Evolutionary conservation across 352 stramenopile species (phyloP).

Genomic region (Phytophthora rubi): DNA sequence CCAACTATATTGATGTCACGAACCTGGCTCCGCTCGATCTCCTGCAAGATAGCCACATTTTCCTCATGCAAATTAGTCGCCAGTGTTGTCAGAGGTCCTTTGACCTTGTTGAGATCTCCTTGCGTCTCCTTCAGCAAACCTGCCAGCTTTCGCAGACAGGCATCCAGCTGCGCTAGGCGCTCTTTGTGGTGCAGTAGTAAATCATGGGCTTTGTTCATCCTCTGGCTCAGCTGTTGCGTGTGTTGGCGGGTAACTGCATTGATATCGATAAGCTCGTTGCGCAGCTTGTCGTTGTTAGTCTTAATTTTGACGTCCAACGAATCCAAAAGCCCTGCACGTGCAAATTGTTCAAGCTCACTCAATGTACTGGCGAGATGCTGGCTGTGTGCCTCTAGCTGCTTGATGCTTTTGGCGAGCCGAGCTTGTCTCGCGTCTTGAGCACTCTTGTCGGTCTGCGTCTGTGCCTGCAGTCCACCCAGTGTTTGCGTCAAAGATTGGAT

Average conservation of each 20-base stretch:
- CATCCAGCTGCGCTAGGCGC: conserved; percentile 45
- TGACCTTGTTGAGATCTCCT: conserved; percentile 52
- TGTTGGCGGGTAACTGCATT: conserved; percentile 27
- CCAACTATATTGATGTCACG: neutral
- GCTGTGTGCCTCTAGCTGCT: conserved; percentile 36
- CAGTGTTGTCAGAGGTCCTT: conserved; percentile 60
- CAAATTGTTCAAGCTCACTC: conserved; percentile 54
- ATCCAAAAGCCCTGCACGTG: conserved; percentile 43
- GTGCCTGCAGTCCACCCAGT: conserved; percentile 24
- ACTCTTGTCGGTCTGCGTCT: conserved; percentile 30
- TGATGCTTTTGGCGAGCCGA: conserved; percentile 31
- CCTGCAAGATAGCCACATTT: conserved; percentile 66
- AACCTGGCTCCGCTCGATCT: conserved; percentile 75
- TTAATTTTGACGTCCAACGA: conserved; percentile 48
- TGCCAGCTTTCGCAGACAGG: conserved; percentile 35
- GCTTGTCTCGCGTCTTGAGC: conserved; percentile 25
- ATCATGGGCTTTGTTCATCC: conserved; percentile 44
- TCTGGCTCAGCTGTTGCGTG: conserved; percentile 32
- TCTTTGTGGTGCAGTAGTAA: conserved; percentile 46
- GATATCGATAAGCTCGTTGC: conserved; percentile 33
- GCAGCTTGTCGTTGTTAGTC: conserved; percentile 28
- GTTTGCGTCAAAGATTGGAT: conserved; percentile 28
- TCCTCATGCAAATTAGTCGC: conserved; percentile 72
- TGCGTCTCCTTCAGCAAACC: conserved; percentile 36
- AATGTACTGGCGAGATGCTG: conserved; percentile 42